Conservation (phyloP, 306 rosid genomes). For the Prunus mira region DNA sequence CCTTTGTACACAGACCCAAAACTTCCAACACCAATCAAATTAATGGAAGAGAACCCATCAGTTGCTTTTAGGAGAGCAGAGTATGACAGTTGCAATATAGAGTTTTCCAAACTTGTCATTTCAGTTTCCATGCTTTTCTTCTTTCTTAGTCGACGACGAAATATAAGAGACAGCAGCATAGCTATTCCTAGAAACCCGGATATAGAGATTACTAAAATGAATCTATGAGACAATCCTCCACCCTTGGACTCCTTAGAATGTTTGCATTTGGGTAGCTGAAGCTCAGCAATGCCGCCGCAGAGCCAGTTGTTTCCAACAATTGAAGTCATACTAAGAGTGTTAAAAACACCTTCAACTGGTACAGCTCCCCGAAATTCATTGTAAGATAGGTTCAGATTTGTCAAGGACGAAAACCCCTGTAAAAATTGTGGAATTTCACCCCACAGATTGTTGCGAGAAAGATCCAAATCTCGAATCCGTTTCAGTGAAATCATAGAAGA, state of each 20-base stretch:
- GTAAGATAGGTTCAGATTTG: not conserved
- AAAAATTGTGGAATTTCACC: not conserved
- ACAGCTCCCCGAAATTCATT: not conserved
- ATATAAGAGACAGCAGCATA: not conserved
- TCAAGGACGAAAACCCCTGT: not conserved
- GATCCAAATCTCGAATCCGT: not conserved
- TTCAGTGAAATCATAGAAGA: not conserved
- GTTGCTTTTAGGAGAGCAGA: conserved; percentile 17
- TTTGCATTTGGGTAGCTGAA: not conserved
- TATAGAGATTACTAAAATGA: not conserved
- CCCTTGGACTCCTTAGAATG: not conserved
- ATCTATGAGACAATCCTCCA: not conserved
- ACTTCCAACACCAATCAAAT: not conserved
- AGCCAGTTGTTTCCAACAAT: not conserved
- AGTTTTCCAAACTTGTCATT: not conserved
- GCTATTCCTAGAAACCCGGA: not conserved
- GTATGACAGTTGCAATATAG: conserved; percentile 14
- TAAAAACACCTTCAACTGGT: not conserved
- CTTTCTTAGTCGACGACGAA: not conserved
- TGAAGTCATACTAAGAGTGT: not conserved
- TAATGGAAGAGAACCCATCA: conserved; percentile 17
- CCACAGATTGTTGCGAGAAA: not conserved
- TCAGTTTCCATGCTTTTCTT: not conserved
- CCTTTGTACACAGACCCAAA: no score
- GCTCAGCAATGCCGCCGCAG: not conserved